Base-by-base conservation (phyloP, 1,284 basidiomycete species). In the Lentinula novae-zelandiae region DNA sequence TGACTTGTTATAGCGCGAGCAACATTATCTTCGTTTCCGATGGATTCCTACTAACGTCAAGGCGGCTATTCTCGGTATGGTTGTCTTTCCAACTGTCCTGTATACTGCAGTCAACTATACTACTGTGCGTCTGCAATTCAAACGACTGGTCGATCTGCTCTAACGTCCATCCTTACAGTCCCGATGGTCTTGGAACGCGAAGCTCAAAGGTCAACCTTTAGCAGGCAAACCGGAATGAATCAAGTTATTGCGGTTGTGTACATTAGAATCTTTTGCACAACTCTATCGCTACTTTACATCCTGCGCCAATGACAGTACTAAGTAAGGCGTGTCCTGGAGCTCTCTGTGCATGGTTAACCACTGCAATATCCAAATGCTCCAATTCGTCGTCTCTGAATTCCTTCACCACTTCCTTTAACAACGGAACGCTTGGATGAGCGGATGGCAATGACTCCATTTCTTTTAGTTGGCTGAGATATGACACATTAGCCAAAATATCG, bases 381-480 rank as follows among this genome's bases (percentile, higher is more conserved):
- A 98, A 82, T 71, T 98, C 96, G 70, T 98, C 96, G 73, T 98
- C 95, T 62, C 95, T 80, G 73, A 98, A 93, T 72, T 98, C 96
- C 59, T 77, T 78, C 46, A 98, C 84, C 53, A 97, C 82, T 7
- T 86, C 78, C 63, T 81, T 84, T 52, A 98, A 78, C 15, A 96
- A 75, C 0, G 88, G 85, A 36, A 98, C 76, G 49, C 93, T 95
- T 0, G 92, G 89, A 72, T 97, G 88, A 63, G 83, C 81, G 5
- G 78, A 75, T 1, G 84, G 82, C 50, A 91, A 68, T 3, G 76
- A 74, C 60, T 86, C 82, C 65, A 93, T 76, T 31, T 88, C 85
- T 67, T 83, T 83, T 59, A 95, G 76, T 77, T 95, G 92, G 67
- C 92, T 94, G 68, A 22, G 61, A 53, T n/a, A 46, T 22, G 22